Evolutionary conservation across 768 basidiomycete species (phyloP).

Genomic region (Cystoderma amianthinum): DNA sequence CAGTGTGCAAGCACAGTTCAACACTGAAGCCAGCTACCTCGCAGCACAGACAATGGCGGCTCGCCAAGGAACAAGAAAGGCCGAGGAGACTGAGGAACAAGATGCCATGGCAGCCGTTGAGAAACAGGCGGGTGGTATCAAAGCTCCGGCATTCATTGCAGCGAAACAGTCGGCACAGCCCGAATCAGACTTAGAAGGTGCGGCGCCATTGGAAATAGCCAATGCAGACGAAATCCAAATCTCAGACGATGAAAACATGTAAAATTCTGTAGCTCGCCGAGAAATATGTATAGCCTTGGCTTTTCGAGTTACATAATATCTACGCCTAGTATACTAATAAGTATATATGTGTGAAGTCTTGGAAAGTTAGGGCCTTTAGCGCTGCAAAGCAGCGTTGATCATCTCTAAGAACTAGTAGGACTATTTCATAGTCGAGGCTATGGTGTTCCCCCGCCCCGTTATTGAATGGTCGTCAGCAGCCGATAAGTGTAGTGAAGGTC

Average conservation of each 20-base stretch:
- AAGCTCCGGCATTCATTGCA: slow-evolving; percentile 73
- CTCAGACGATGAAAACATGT: slow-evolving; percentile 74
- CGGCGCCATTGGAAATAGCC: slow-evolving; percentile 22
- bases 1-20: slow-evolving; percentile 97
- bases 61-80: slow-evolving; percentile 44
- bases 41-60: slow-evolving; percentile 85
- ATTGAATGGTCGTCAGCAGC: too few relatives aligned
- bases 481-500: too few relatives aligned
- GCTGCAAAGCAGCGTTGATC: too few relatives aligned
- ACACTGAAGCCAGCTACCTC: slow-evolving; percentile 91
- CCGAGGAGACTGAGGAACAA: slow-evolving; percentile 34
- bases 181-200: slow-evolving; percentile 11
- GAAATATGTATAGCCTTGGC: too few relatives aligned
- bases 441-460: too few relatives aligned
- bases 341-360: too few relatives aligned
- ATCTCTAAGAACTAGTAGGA: too few relatives aligned
- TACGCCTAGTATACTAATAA: too few relatives aligned
- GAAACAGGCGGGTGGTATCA: slow-evolving; percentile 46
- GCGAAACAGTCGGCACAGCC: slow-evolving; percentile 47
- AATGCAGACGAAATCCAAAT: slow-evolving; percentile 88
- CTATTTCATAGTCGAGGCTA: too few relatives aligned
- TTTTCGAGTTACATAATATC: too few relatives aligned
- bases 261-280: too few relatives aligned
- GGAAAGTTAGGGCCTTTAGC: too few relatives aligned
- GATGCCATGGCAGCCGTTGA: slow-evolving; percentile 91